These are phyloP conservation scores for Chrysochromulina tobinii DNA, from an alignment of 78 protist genomes.

Conservation along the genomic window DNA sequence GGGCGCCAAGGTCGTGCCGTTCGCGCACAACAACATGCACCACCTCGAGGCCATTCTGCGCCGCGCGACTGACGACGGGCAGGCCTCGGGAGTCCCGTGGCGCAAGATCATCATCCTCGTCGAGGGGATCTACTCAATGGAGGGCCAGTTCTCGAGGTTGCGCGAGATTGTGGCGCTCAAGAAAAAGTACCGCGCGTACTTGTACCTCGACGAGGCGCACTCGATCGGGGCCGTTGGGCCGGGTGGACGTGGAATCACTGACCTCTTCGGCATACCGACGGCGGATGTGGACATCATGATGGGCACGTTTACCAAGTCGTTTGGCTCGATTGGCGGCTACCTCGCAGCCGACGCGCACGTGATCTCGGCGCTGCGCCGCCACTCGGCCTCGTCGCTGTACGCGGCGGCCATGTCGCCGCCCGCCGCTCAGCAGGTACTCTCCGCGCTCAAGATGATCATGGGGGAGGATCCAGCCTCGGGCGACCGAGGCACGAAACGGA, in stretches of 20 bases:
- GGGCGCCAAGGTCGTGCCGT: constrained; percentile 82
- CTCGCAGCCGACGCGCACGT: neutral
- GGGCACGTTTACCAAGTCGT: constrained; percentile 99
- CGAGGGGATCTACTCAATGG: constrained; percentile 97
- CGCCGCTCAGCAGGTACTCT: constrained; percentile 46
- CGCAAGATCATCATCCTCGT: constrained; percentile 89
- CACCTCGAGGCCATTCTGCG: constrained; percentile 54
- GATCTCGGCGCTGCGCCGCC: constrained; percentile 23
- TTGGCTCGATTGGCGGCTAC: constrained; percentile 55
- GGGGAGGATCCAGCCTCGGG: neutral
- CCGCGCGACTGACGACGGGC: constrained; percentile 77
- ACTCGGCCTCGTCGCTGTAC: constrained; percentile 55
- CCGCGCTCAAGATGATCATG: constrained; percentile 49
- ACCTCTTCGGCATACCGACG: constrained; percentile 78
- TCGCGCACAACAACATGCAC: constrained; percentile 85
- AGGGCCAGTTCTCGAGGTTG: constrained; percentile 85
- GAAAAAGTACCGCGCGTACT: constrained; percentile 87
- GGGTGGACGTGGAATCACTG: constrained; percentile 94
- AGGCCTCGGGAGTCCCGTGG: constrained; percentile 93
- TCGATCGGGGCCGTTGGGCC: constrained; percentile 97
- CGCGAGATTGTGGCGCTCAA: constrained; percentile 82
- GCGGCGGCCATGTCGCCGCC: constrained; percentile 81
- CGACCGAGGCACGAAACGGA: constrained; percentile 8
- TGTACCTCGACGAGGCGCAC: constrained; percentile 99
- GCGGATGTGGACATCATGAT: constrained; percentile 93